Evolutionary conservation across 148 eudicot species (phyloP).

Genomic region (Simmondsia chinensis): DNA sequence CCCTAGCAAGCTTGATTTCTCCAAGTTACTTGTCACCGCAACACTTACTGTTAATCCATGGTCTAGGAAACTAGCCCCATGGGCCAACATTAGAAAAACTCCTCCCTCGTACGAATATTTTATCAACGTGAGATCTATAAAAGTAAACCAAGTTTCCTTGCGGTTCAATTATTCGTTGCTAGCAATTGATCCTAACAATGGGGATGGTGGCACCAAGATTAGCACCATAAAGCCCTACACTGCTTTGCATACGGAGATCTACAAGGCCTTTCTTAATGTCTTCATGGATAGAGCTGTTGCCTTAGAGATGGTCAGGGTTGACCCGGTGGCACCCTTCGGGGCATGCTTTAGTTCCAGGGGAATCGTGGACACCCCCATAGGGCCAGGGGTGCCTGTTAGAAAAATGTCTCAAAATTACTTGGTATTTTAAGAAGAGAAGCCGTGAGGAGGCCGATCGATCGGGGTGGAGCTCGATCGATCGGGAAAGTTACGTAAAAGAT

Average conservation of each 20-base stretch:
- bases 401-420: no score
- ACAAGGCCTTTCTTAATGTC: constrained; percentile 3
- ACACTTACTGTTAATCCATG: constrained; percentile 16
- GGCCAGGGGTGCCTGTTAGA: constrained; percentile 8
- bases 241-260: constrained; percentile 15
- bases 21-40: constrained; percentile 10
- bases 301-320: background rate
- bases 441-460: no score
- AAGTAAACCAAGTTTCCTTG: constrained; percentile 1
- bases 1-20: constrained; percentile 9
- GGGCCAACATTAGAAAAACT: no score
- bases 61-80: no score
- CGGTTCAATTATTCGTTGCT: constrained; percentile 10
- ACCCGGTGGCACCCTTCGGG: constrained; percentile 16
- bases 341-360: constrained; percentile 14
- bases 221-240: constrained; percentile 23
- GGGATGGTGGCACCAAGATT: constrained; percentile 19
- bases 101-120: constrained; percentile 16
- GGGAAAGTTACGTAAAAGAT: no score
- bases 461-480: no score
- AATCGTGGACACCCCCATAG: constrained; percentile 1
- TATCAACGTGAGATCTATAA: constrained; percentile 12
- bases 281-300: constrained; percentile 5
- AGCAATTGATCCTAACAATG: constrained; percentile 8
- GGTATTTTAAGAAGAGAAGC: no score